A percentile compares a stretch with the other conserved stretches of the same genome.
phyloP scores from a whole-genome alignment of 306 rosid genomes.

The Gastrolobium villosum region DNA sequence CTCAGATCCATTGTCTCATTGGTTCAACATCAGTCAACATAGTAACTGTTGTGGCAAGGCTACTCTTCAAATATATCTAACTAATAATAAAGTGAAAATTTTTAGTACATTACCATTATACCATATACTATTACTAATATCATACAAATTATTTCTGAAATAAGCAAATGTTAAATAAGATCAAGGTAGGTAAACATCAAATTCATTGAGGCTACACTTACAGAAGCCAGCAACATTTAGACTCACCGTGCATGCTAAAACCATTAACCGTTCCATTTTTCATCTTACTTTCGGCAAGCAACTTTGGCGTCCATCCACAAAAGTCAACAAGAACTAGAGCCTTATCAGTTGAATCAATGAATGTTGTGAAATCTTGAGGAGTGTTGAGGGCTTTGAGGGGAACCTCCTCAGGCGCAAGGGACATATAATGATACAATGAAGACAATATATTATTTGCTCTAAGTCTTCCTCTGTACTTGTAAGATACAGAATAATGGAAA shows the following conservation, averaged over 20 bases:
- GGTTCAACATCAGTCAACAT: too few species aligned
- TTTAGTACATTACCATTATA: neutral
- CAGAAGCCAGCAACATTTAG: neutral
- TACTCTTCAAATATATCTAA: too few species aligned
- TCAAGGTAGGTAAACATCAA: neutral
- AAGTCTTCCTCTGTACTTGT: conserved; percentile 79
- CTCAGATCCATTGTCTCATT: too few species aligned
- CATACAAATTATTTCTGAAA: neutral
- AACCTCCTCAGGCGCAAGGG: conserved; percentile 60
- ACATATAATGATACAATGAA: conserved; percentile 60
- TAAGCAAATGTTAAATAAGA: neutral
- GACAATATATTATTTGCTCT: conserved; percentile 59
- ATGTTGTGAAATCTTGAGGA: conserved; percentile 57
- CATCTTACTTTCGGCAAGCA: conserved; percentile 57
- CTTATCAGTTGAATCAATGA: conserved; percentile 77
- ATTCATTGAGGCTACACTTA: neutral
- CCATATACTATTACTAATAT: neutral
- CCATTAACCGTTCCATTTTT: conserved; percentile 61
- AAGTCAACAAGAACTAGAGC: conserved; percentile 81
- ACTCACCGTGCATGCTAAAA: conserved; percentile 56
- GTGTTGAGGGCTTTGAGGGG: conserved; percentile 62
- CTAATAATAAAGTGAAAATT: too few species aligned
- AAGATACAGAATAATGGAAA: conserved; percentile 72
- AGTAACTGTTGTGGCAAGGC: too few species aligned
- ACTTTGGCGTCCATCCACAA: conserved; percentile 82